These are phyloP conservation scores for Scenedesmus sp. DNA, from an alignment of 163 green algal species.

Conservation along the genomic window DNA sequence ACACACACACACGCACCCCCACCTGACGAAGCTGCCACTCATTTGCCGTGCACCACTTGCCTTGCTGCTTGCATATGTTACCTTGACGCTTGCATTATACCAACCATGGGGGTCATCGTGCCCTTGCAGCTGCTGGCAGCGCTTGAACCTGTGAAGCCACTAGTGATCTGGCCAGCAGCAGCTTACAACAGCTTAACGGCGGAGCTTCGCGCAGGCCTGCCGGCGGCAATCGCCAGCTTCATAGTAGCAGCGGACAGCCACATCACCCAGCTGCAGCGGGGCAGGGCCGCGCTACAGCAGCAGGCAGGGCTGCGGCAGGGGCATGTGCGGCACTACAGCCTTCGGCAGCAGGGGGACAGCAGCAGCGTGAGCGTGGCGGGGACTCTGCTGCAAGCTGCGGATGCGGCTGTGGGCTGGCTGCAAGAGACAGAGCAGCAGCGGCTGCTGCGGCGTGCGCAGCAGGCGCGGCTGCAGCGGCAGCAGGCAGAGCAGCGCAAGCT, in stretches of 20 bases:
- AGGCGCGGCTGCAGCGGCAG: constrained; percentile 6
- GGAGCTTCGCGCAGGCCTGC: background rate
- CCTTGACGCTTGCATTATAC: too few species aligned
- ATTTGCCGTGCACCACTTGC: too few species aligned
- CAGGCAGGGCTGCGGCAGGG: background rate
- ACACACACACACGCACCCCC: too few species aligned
- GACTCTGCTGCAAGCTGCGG: background rate
- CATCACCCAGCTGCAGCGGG: background rate
- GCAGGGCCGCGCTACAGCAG: background rate
- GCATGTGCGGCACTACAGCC: background rate
- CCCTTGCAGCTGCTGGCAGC: background rate
- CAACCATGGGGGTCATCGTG: too few species aligned
- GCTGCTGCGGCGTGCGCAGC: background rate
- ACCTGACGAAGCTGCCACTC: too few species aligned
- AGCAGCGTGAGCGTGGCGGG: background rate
- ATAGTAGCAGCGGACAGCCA: background rate
- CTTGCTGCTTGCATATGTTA: too few species aligned
- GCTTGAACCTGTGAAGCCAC: background rate
- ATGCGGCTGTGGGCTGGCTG: background rate
- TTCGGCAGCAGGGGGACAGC: background rate
- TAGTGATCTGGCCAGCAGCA: background rate
- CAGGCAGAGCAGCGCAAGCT: background rate
- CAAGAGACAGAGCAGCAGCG: background rate
- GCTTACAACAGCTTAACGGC: background rate
- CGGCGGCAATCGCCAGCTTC: background rate